Evolutionary conservation across 2,329 filamentous ascomycete species (phyloP).

Genomic region (Amauroascus niger): DNA sequence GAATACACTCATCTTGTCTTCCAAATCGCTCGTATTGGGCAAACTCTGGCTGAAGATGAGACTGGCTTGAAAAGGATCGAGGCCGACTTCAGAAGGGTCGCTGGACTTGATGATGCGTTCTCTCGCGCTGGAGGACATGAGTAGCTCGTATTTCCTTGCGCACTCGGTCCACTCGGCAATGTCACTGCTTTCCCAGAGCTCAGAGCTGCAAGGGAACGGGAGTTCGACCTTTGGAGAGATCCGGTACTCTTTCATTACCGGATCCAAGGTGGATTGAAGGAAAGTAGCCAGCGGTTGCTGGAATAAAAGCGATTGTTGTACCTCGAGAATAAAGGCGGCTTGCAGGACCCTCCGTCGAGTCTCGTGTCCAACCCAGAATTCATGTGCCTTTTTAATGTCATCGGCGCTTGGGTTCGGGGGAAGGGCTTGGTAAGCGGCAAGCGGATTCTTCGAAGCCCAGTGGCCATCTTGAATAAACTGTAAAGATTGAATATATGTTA

Average conservation of each 20-base stretch:
- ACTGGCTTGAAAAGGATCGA: conserved; percentile 21
- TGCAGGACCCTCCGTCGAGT: conserved; percentile 28
- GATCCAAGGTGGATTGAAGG: conserved; percentile 18
- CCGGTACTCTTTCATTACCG: conserved; percentile 10
- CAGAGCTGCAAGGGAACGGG: conserved; percentile 26
- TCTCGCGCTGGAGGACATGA: conserved; percentile 17
- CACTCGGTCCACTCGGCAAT: conserved; percentile 23
- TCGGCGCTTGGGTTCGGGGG: conserved; percentile 20
- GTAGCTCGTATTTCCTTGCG: conserved; percentile 16
- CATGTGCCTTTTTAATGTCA: conserved; percentile 24
- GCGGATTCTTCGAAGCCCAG: conserved; percentile 24
- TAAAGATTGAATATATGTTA: conserved; percentile 7
- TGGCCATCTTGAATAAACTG: conserved; percentile 25
- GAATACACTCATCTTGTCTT: conserved; percentile 15
- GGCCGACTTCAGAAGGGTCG: background rate
- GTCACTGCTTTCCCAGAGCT: conserved; percentile 26
- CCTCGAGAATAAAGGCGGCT: conserved; percentile 28
- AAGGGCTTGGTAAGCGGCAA: conserved; percentile 25
- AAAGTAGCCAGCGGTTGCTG: conserved; percentile 25
- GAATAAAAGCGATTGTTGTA: conserved; percentile 27
- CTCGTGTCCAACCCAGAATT: conserved; percentile 31
- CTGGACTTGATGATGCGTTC: conserved; percentile 12
- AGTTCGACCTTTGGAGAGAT: conserved; percentile 19
- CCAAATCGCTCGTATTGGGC: conserved; percentile 12
- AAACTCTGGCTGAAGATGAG: conserved; percentile 21